phyloP scores from a whole-genome alignment of 1,139 yeast genomes.

The Yamadazyma jaroonii region DNA sequence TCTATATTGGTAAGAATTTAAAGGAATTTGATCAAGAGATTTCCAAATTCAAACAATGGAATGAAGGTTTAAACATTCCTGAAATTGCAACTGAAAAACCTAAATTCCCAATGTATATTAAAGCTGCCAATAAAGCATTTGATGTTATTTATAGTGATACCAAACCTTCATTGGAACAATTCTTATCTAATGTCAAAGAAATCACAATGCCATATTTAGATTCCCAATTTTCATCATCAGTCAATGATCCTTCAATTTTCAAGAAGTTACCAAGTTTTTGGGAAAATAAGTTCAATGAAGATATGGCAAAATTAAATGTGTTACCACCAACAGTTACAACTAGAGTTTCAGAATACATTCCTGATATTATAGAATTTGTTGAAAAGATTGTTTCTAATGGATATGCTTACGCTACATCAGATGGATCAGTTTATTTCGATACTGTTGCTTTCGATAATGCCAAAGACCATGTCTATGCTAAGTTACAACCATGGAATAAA shows the following conservation, averaged over 20 bases:
- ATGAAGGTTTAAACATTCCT: conserved; percentile 39
- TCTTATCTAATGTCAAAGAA: conserved; percentile 58
- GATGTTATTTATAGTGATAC: conserved; percentile 29
- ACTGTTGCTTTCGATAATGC: conserved; percentile 74
- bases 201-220: conserved; percentile 76
- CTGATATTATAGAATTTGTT: conserved; percentile 83
- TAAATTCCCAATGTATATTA: conserved; percentile 80
- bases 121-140: conserved; percentile 59
- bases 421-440: conserved; percentile 95
- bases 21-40: conserved; percentile 34
- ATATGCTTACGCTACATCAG: conserved; percentile 76
- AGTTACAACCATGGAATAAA: conserved; percentile 97
- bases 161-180: conserved; percentile 28
- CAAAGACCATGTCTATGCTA: conserved; percentile 81
- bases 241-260: conserved; percentile 83
- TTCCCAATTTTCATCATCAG: conserved; percentile 64
- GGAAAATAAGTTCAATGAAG: conserved; percentile 82
- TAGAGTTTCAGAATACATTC: conserved; percentile 95
- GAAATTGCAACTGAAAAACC: conserved; percentile 59
- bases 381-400: conserved; percentile 72
- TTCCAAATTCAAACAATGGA: conserved; percentile 54
- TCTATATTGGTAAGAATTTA: conserved; percentile 58
- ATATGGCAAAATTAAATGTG: conserved; percentile 83
- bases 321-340: conserved; percentile 83
- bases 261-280: conserved; percentile 81